A percentile compares a stretch with the other conserved stretches of the same genome.
These are phyloP conservation scores for Carnegiea gigantea DNA, from an alignment of 179 eudicot genomes.

Conservation along the genomic window DNA sequence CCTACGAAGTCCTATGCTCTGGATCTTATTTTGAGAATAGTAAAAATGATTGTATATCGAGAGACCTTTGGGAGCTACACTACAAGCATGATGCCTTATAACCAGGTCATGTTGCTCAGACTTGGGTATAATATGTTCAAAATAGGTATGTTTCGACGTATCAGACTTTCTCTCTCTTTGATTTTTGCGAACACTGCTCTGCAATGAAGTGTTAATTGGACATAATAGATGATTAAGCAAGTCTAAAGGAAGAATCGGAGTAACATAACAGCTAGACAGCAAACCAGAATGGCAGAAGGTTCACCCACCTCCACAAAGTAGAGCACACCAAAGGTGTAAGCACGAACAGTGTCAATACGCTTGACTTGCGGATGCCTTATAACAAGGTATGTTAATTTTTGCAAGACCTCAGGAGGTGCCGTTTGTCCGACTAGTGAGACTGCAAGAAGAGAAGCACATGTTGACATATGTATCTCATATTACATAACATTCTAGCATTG, in stretches of 20 bases:
- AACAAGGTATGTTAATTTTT: conserved; percentile 85
- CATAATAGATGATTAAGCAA: background rate
- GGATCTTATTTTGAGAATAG: background rate
- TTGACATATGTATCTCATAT: background rate
- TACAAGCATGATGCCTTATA: background rate
- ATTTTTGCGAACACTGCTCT: background rate
- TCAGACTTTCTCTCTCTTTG: background rate
- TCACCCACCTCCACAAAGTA: conserved; percentile 85
- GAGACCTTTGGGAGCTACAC: background rate
- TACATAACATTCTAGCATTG: background rate
- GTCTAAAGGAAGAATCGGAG: background rate
- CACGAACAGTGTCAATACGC: conserved; percentile 92
- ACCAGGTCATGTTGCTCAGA: background rate
- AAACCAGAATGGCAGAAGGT: background rate
- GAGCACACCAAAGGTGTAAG: conserved; percentile 89
- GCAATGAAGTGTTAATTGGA: background rate
- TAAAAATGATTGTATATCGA: background rate
- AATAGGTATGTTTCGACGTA: background rate
- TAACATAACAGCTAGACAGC: background rate
- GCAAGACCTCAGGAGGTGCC: conserved; percentile 86
- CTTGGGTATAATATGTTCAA: background rate
- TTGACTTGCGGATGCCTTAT: conserved; percentile 75
- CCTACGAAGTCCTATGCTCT: background rate
- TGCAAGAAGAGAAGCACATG: conserved; percentile 30
- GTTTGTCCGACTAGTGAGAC: conserved; percentile 94